Evolutionary conservation across 148 eudicot genomes (phyloP).

Genomic region (Hydrangea macrophylla): DNA sequence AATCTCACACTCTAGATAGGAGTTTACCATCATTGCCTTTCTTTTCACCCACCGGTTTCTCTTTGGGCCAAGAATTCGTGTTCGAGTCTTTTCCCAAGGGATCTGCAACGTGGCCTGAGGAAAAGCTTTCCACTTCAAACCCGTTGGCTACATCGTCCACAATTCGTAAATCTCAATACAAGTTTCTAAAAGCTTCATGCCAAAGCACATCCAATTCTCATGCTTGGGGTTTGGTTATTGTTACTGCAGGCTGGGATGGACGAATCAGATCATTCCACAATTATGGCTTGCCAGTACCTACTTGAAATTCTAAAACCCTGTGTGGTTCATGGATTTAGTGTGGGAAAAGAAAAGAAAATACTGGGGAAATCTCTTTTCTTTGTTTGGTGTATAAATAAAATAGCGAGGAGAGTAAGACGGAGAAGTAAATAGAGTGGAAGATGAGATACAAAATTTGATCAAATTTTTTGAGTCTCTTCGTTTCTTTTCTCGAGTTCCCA

Average conservation of each 20-base stretch:
- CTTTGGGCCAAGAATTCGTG: conserved; percentile 48
- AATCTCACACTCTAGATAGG: conserved; percentile 18
- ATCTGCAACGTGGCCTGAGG: conserved; percentile 97
- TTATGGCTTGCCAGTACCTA: conserved; percentile 75
- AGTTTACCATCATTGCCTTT: conserved; percentile 23
- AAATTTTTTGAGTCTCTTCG: too few species aligned
- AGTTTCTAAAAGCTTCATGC: conserved; percentile 57
- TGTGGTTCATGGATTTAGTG: too few species aligned
- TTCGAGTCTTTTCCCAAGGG: conserved; percentile 57
- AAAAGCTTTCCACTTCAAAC: conserved; percentile 50
- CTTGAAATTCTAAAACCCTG: conserved; percentile 22
- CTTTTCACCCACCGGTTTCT: conserved; percentile 48
- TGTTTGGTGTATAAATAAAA: too few species aligned
- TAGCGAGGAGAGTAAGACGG: too few species aligned
- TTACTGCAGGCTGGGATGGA: conserved; percentile 94
- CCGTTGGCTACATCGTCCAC: conserved; percentile 20
- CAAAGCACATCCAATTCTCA: conserved; percentile 56
- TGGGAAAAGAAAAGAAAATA: too few species aligned
- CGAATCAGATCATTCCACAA: conserved; percentile 82
- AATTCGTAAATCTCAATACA: conserved; percentile 60
- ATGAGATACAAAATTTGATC: too few species aligned
- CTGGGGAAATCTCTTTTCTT: too few species aligned
- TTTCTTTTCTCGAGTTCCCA: too few species aligned
- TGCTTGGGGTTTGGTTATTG: conserved; percentile 91
- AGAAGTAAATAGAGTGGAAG: too few species aligned